Conservation (phyloP, 2,329 filamentous ascomycete genomes). For the Cladophialophora psammophila region DNA sequence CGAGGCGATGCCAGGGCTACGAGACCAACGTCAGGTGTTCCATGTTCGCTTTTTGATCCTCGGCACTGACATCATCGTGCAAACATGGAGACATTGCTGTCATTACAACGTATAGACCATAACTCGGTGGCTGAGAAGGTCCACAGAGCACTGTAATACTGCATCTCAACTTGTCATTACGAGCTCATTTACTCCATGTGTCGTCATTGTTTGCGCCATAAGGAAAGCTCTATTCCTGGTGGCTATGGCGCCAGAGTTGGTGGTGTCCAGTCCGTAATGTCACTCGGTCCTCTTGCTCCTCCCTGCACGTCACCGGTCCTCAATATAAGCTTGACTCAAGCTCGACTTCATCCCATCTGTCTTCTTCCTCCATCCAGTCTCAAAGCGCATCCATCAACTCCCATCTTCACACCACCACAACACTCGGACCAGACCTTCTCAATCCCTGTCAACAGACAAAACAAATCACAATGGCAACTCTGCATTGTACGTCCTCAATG, state of each 20-base stretch:
- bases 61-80: slow-evolving; percentile 33
- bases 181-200: slow-evolving; percentile 20
- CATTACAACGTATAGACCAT: slow-evolving; percentile 24
- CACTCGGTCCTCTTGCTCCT: slow-evolving; percentile 14
- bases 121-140: neutral
- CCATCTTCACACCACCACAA: slow-evolving; percentile 2
- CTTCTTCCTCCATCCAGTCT: slow-evolving; percentile 23
- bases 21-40: slow-evolving; percentile 25
- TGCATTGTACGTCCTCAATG: slow-evolving; percentile 60
- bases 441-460: slow-evolving; percentile 5
- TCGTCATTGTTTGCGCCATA: slow-evolving; percentile 36
- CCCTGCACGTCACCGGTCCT: slow-evolving; percentile 29
- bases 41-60: neutral
- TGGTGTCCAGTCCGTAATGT: slow-evolving; percentile 14
- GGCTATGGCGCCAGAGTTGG: slow-evolving; percentile 10
- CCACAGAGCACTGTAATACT: neutral
- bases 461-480: slow-evolving; percentile 62
- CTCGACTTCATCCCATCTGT: slow-evolving; percentile 20
- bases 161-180: slow-evolving; percentile 5
- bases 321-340: slow-evolving; percentile 25
- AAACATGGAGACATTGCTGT: neutral
- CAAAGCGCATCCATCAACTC: slow-evolving; percentile 7
- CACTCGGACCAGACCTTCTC: slow-evolving; percentile 7
- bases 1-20: slow-evolving; percentile 5
- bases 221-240: slow-evolving; percentile 1